Percentiles rank a stretch among this genome's conserved stretches.
Conservation (phyloP, 441 rosid species). For the Gossypium davidsonii region DNA sequence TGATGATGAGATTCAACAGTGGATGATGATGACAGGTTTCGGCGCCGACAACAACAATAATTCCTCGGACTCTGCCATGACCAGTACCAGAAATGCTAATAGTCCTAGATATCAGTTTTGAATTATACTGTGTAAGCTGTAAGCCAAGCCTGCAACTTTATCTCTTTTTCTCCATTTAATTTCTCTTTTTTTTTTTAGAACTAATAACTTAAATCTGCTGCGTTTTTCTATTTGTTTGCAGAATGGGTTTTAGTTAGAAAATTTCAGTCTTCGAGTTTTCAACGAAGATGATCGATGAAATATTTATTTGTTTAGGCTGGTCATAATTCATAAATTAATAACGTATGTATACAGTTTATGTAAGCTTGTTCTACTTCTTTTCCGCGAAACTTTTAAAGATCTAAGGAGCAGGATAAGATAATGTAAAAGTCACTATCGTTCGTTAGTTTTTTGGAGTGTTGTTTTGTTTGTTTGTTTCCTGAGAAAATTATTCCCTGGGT, state of each 20-base stretch:
- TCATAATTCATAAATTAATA: no score
- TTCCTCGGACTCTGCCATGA: conserved; percentile 37
- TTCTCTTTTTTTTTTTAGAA: no score
- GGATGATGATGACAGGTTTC: conserved; percentile 27
- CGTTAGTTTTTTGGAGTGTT: no score
- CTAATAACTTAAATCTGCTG: neutral
- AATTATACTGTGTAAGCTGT: neutral
- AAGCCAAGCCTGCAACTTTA: neutral
- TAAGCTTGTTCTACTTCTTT: no score
- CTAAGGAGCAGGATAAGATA: no score
- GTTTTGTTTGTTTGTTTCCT: no score
- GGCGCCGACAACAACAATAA: conserved; percentile 14
- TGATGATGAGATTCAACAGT: conserved; percentile 34
- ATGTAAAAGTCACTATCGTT: no score
- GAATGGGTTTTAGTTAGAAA: neutral
- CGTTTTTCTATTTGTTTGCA: neutral
- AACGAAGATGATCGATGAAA: neutral
- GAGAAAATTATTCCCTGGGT: no score
- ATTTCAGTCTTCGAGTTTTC: neutral
- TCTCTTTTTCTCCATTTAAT: neutral
- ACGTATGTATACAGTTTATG: no score
- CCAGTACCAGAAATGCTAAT: conserved; percentile 4
- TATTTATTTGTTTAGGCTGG: neutral
- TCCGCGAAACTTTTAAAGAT: no score
- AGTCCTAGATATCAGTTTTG: neutral